phyloP scores from a whole-genome alignment of 139 green algal genomes.

The Tetraselmis chui region DNA sequence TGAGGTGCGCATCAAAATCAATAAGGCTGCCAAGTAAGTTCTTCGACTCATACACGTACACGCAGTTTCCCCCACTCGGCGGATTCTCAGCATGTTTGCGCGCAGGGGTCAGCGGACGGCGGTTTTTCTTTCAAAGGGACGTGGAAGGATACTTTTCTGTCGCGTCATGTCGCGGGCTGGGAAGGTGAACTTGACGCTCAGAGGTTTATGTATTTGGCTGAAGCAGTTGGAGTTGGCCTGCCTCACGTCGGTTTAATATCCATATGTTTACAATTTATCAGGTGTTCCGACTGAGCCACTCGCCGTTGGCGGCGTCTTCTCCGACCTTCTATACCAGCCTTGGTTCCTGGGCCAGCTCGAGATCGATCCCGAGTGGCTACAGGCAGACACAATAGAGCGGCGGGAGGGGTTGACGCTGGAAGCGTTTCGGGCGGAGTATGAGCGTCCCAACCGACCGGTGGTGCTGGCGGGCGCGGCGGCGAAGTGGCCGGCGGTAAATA shows the following conservation, averaged over 20 bases:
- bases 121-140: conserved; percentile 12
- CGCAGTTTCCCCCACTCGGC: too few species aligned
- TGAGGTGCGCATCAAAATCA: conserved; percentile 54
- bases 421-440: conserved; percentile 70
- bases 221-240: too few species aligned
- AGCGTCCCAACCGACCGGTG: conserved; percentile 76
- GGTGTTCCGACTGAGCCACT: not conserved
- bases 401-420: conserved; percentile 36
- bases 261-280: too few species aligned
- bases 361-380: conserved; percentile 65
- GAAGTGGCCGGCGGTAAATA: conserved; percentile 40
- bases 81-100: too few species aligned
- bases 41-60: too few species aligned
- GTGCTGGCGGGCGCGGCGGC: conserved; percentile 60
- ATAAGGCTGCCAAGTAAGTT: too few species aligned
- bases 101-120: too few species aligned
- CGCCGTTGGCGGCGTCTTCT: conserved; percentile 38
- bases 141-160: conserved; percentile 30
- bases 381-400: conserved; percentile 71
- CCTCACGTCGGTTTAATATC: too few species aligned
- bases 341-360: conserved; percentile 68
- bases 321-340: conserved; percentile 82
- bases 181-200: too few species aligned
- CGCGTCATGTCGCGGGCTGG: not conserved
- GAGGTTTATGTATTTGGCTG: too few species aligned